phyloP scores from a whole-genome alignment of 2,329 filamentous ascomycete species.

The Fusarium udum region DNA sequence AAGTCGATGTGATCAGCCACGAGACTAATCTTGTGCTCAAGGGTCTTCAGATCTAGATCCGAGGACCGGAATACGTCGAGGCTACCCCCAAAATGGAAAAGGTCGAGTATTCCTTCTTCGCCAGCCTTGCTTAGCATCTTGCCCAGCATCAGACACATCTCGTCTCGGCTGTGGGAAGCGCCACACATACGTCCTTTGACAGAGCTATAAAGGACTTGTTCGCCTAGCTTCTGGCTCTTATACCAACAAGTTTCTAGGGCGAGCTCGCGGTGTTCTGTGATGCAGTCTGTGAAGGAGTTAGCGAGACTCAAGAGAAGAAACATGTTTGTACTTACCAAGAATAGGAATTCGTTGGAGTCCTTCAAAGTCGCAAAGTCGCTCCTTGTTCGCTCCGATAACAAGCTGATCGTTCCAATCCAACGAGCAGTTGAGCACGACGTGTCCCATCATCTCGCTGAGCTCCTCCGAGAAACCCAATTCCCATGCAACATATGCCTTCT shows the following conservation, averaged over 20 bases:
- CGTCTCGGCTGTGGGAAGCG: not conserved
- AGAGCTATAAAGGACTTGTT: not conserved
- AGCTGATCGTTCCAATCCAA: constrained; percentile 1
- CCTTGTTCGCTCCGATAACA: not conserved
- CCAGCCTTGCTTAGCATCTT: constrained; percentile 22
- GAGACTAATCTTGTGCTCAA: constrained; percentile 6
- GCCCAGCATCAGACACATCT: constrained; percentile 12
- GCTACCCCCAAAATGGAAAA: not conserved
- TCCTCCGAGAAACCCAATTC: constrained; percentile 16
- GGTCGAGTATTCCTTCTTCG: constrained; percentile 7
- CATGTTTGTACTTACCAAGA: not conserved
- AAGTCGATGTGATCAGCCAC: constrained; percentile 12
- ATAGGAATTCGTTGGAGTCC: constrained; percentile 7
- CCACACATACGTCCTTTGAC: not conserved
- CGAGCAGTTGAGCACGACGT: not conserved
- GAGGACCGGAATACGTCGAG: not conserved
- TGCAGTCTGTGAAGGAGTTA: constrained; percentile 11
- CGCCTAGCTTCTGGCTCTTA: constrained; percentile 17
- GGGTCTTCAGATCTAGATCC: not conserved
- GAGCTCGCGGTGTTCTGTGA: constrained; percentile 12
- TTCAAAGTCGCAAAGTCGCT: not conserved
- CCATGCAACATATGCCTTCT: constrained; percentile 25
- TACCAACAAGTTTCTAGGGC: constrained; percentile 6
- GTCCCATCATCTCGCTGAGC: not conserved
- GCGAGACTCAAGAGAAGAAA: not conserved